These are phyloP conservation scores for Lomentospora prolificans DNA, from an alignment of 2,329 filamentous ascomycete genomes.

Conservation along the genomic window DNA sequence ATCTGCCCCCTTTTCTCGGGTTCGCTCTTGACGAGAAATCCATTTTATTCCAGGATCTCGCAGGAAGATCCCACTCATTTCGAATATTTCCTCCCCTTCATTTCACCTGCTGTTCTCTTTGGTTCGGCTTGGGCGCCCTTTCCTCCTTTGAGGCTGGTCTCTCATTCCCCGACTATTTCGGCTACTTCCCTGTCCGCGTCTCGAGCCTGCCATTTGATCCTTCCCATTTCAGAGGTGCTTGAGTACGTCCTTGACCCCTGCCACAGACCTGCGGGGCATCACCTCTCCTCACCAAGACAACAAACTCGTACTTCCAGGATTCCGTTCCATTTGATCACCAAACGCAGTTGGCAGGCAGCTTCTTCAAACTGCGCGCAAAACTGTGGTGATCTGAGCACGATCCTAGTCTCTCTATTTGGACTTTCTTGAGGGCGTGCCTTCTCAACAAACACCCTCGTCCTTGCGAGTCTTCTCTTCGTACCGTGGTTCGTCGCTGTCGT, in stretches of 20 bases:
- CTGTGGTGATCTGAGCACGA: not conserved
- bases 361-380: not conserved
- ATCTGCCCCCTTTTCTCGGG: slow-evolving; percentile 3
- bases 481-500: not conserved
- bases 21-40: not conserved
- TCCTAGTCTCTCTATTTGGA: too few relatives aligned
- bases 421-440: too few relatives aligned
- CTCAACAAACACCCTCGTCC: not conserved
- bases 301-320: not conserved
- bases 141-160: not conserved
- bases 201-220: not conserved
- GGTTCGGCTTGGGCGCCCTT: not conserved
- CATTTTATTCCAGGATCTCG: not conserved
- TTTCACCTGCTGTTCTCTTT: not conserved
- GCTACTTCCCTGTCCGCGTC: not conserved
- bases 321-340: not conserved
- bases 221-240: not conserved
- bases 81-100: not conserved
- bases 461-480: not conserved
- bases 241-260: not conserved
- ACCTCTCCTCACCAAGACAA: slow-evolving; percentile 1
- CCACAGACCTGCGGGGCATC: not conserved
- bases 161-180: not conserved
- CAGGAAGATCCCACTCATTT: not conserved
- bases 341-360: not conserved